Evolutionary conservation across 225 moss, liverwort and hornwort species (phyloP), one percentile per base, ranked within the genome.

Genomic region (Neckera pumila): DNA sequence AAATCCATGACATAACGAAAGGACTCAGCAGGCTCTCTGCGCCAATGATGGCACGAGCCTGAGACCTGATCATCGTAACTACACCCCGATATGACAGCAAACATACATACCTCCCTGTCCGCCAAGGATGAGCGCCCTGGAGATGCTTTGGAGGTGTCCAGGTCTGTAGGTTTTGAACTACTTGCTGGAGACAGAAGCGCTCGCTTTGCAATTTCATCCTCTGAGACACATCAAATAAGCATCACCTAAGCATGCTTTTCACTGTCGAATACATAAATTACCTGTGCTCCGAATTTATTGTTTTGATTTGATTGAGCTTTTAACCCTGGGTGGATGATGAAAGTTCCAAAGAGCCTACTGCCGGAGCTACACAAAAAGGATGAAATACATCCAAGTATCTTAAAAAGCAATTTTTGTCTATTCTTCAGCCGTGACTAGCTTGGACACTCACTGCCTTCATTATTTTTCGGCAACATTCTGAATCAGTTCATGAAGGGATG

Each of bases 141-240:
- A 84, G 89, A 75, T 80, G 91, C 79, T 88, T 90, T 91, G 79
- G 90, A 79, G 69, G 86, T 76, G 73, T 80, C 80, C 42, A 83
- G 42, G 82, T 82, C 87, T 45, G 90, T 17, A 87, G 83, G 59
- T 80, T 91, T 91, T 47, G 95, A 93, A 88, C 95, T 99, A 89
- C 89, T 94, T 67, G 89, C 94, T 80, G 94, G 95, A n/a, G 97
- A 93, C 78, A 94, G 80, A 49, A 96, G 87, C 67, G 96, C 98
- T 58, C 95, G 94, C 90, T 97, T 95, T 76, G 97, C 96, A 88
- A 99, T 94, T 81, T 97, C 96, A 87, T 99, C 98, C 89, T 97
- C 98, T 99, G 93, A 86, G 89, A 66, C 63, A 91, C 69, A 88
- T 80, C 87, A 87, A 43, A 84, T 64, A 54, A 80, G 45, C 22